These are phyloP conservation scores for Dactylellina leptospora DNA, from an alignment of 2,329 filamentous ascomycete species.

Conservation along the genomic window DNA sequence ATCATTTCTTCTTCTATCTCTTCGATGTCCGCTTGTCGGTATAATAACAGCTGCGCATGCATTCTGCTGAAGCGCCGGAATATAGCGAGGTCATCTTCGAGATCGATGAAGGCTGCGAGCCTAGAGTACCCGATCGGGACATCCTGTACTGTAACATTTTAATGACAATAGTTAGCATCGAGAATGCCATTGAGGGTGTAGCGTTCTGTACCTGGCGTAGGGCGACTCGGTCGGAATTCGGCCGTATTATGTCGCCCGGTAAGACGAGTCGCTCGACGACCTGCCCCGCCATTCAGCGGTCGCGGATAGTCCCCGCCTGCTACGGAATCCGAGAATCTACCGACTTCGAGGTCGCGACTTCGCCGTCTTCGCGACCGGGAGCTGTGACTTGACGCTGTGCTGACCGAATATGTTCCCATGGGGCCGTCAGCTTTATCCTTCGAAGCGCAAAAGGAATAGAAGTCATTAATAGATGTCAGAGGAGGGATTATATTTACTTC, in stretches of 20 bases:
- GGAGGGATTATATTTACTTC: conserved; percentile 30
- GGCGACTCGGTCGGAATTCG: conserved; percentile 7
- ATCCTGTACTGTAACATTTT: conserved; percentile 28
- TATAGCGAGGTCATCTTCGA: conserved; percentile 38
- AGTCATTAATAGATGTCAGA: no score
- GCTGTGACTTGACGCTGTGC: conserved; percentile 20
- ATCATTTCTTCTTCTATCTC: conserved; percentile 39
- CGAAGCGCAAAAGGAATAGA: not conserved
- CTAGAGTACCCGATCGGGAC: conserved; percentile 38
- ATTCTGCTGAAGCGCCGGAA: conserved; percentile 45
- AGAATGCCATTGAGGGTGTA: not conserved
- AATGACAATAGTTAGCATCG: no score
- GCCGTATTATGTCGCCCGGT: not conserved
- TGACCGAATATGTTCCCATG: conserved; percentile 47
- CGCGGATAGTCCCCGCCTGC: conserved; percentile 8
- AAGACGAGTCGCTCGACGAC: conserved; percentile 6
- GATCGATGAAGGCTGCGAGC: conserved; percentile 47
- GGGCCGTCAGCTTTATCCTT: conserved; percentile 39
- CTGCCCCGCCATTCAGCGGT: conserved; percentile 18
- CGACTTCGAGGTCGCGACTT: conserved; percentile 42
- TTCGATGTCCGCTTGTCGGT: conserved; percentile 50
- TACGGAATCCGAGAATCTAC: conserved; percentile 16
- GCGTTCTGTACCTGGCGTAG: conserved; percentile 32
- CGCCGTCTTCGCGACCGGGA: conserved; percentile 37
- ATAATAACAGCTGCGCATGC: conserved; percentile 34